Evolutionary conservation across 345 rosid species (phyloP), one percentile per base, ranked within the genome.

Genomic region (Corymbia maculata): DNA sequence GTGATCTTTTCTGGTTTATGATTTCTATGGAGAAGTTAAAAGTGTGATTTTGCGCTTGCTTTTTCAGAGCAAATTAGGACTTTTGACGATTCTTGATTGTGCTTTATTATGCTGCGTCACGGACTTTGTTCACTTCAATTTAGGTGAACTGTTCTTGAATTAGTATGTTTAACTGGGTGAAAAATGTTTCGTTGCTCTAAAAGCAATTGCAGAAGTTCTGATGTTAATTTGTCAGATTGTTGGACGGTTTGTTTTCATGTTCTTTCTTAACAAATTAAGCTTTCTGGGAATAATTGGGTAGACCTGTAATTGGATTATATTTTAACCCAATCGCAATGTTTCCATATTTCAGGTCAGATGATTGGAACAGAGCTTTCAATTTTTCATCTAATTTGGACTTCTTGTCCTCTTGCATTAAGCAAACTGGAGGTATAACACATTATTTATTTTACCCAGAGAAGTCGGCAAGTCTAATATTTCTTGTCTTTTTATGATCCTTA

Each of bases 351-450:
- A 97, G 99, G 97, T 90, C 94, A 8, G 95, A 93, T 89, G 99
- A 97, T 89, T 97, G 98, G 98, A 91, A 96, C 87, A 91, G 87
- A 91, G 97, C 99, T 84, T 96, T 96, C 90, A 95, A 96, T 87
- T 97, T 92, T 91, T 94, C 98, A 28, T 93, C 97, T 75, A 93
- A 96, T 91, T 90, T 95, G 92, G 93, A 91, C 52, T 97, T 97
- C 94, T 32, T 97, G 88, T 89, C 95, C 85, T 75, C 94, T 86
- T 96, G 99, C 93, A 87, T 95, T 57, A 85, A 66, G 80, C 93
- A 93, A 89, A 93, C 96, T 75, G 26, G 45, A 91, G 99, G 99
- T 96, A 94, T 36, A 52, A 30, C 19, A 36, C 82, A 61, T 61
- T 26, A 17, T 75, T 75, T 17, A 75, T 32, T 17, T 75, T 75